Conservation (phyloP, 164 flowering plant species). For the Platanus orientalis region DNA sequence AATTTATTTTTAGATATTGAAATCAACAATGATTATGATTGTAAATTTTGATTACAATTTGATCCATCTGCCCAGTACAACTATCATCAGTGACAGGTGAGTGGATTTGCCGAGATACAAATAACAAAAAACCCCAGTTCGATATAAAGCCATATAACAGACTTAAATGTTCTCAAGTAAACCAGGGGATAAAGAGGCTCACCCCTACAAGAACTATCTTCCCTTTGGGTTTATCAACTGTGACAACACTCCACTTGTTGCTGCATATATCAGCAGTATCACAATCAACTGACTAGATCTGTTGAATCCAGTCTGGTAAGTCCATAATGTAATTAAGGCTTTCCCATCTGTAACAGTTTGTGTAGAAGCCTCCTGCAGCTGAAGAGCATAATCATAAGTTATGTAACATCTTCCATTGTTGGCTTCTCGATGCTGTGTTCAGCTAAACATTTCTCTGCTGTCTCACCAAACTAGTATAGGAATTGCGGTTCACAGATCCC, state of each 20-base stretch:
- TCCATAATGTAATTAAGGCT: constrained; percentile 30
- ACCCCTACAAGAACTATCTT: constrained; percentile 23
- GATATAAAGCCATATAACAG: no score
- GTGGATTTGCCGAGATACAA: no score
- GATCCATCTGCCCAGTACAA: no score
- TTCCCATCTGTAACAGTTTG: constrained; percentile 23
- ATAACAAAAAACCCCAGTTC: no score
- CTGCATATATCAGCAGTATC: constrained; percentile 17
- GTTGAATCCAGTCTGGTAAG: constrained; percentile 27
- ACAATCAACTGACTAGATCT: constrained; percentile 11
- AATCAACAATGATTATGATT: no score
- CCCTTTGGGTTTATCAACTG: constrained; percentile 47
- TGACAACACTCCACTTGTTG: constrained; percentile 35
- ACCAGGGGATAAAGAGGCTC: neutral
- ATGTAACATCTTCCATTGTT: constrained; percentile 49
- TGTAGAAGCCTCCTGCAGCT: constrained; percentile 40
- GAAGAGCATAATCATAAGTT: constrained; percentile 53
- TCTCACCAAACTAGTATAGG: constrained; percentile 40
- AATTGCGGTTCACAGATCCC: constrained; percentile 29
- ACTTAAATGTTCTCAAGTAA: no score
- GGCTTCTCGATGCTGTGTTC: constrained; percentile 45
- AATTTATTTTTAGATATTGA: no score
- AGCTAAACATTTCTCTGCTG: constrained; percentile 49
- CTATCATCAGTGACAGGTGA: no score
- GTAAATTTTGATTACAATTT: no score